Conservation (phyloP, 2,329 filamentous ascomycete genomes). For the Fusarium illudens region DNA sequence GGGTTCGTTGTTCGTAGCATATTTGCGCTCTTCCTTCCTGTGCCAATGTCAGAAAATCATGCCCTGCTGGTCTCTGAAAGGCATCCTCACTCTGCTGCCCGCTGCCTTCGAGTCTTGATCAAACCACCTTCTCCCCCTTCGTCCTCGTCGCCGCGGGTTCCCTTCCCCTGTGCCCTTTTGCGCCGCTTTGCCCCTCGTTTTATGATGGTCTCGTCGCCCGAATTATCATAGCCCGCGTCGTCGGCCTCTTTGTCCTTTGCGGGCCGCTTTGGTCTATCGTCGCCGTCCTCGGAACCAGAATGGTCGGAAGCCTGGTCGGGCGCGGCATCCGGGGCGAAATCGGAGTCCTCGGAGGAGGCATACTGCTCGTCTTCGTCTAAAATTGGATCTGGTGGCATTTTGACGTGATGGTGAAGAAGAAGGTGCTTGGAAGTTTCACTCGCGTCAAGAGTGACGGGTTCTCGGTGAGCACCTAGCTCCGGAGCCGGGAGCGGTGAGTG, state of each 20-base stretch:
- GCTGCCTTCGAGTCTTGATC: conserved; percentile 77
- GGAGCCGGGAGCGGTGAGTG: conserved; percentile 13
- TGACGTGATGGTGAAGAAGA: conserved; percentile 18
- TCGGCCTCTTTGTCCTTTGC: conserved; percentile 44
- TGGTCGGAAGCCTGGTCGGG: conserved; percentile 57
- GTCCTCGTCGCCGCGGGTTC: conserved; percentile 56
- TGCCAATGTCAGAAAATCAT: conserved; percentile 11
- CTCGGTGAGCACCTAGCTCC: conserved; percentile 6
- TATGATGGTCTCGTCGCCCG: conserved; percentile 77
- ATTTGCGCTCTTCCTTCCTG: conserved; percentile 66
- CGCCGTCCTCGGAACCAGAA: conserved; percentile 59
- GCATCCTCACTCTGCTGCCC: conserved; percentile 67
- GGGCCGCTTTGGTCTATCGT: conserved; percentile 33
- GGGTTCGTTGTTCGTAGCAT: conserved; percentile 61
- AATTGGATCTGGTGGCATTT: conserved; percentile 55
- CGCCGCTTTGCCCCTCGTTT: conserved; percentile 65
- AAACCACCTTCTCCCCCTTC: conserved; percentile 68
- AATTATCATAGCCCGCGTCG: conserved; percentile 68
- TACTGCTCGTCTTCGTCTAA: conserved; percentile 66
- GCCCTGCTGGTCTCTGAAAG: neutral
- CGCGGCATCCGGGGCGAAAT: conserved; percentile 71
- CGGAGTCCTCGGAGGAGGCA: conserved; percentile 76
- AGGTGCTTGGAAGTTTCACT: neutral
- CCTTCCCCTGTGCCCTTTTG: conserved; percentile 55
- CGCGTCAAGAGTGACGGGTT: conserved; percentile 5